Percentiles rank a stretch among this genome's conserved stretches.
Conservation (phyloP, 1,284 basidiomycete genomes). For the Cryptococcus sp. region DNA sequence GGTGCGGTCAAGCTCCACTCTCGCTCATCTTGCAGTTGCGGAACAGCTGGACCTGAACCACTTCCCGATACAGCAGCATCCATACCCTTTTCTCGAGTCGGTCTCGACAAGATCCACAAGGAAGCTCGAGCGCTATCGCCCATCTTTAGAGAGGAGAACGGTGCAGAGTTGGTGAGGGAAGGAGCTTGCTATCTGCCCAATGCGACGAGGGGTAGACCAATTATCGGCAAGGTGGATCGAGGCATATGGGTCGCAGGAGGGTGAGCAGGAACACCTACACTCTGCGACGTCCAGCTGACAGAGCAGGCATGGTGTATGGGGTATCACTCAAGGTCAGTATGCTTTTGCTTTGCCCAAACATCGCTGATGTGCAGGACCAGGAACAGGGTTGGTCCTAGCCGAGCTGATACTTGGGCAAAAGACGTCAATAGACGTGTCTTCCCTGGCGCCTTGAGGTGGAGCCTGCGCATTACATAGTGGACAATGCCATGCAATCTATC, state of each 20-base stretch:
- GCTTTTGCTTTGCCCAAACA: not conserved
- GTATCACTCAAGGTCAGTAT: not conserved
- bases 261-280: constrained; percentile 14
- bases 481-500: no score
- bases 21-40: constrained; percentile 24
- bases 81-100: constrained; percentile 32
- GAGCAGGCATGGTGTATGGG: constrained; percentile 2
- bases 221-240: constrained; percentile 44
- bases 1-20: no score
- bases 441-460: not conserved
- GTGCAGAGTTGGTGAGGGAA: constrained; percentile 34
- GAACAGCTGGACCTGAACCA: constrained; percentile 18
- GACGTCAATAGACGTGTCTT: not conserved
- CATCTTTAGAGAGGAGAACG: constrained; percentile 21
- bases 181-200: constrained; percentile 52
- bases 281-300: not conserved
- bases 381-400: not conserved
- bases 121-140: constrained; percentile 46
- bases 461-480: no score
- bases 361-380: not conserved
- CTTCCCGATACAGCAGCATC: constrained; percentile 27
- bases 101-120: constrained; percentile 41
- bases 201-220: constrained; percentile 43
- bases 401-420: not conserved
- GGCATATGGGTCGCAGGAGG: constrained; percentile 45